phyloP scores from a whole-genome alignment of 208 protist species.

The Leishmania martiniquensis region DNA sequence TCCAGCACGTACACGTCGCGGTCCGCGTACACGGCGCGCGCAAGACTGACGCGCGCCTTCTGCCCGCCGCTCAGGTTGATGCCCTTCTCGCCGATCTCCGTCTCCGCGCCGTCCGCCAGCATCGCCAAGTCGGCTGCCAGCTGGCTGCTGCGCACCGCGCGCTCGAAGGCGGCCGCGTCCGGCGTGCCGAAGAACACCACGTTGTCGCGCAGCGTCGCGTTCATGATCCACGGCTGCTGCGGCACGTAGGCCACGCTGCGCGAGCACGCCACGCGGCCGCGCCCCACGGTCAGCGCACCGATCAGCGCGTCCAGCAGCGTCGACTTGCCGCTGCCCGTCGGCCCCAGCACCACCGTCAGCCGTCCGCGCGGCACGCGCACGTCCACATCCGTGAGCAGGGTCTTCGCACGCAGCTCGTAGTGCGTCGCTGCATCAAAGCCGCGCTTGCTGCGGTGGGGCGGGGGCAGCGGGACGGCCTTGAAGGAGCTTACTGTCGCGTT shows the following conservation, averaged over 20 bases:
- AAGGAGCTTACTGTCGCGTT: conserved; percentile 52
- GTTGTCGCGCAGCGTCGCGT: conserved; percentile 91
- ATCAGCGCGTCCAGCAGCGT: conserved; percentile 56
- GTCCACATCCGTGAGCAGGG: conserved; percentile 29
- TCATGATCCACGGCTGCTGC: conserved; percentile 93
- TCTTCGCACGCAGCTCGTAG: conserved; percentile 32
- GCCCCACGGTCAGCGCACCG: conserved; percentile 42
- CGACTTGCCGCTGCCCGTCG: conserved; percentile 59
- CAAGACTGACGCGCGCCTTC: conserved; percentile 75
- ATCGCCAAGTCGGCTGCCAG: conserved; percentile 80
- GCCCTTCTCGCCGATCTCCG: conserved; percentile 84
- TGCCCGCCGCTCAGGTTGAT: conserved; percentile 87
- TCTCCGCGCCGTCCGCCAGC: conserved; percentile 84
- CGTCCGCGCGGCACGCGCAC: conserved; percentile 28
- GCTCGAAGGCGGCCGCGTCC: conserved; percentile 52
- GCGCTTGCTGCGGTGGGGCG: conserved; percentile 1
- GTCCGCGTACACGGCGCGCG: conserved; percentile 82
- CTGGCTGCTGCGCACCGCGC: conserved; percentile 63
- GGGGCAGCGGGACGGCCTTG: conserved; percentile 48
- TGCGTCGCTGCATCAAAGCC: conserved; percentile 17
- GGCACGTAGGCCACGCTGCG: conserved; percentile 81
- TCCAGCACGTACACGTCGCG: conserved; percentile 89
- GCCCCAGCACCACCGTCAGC: conserved; percentile 54
- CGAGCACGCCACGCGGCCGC: conserved; percentile 29
- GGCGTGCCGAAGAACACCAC: conserved; percentile 83